Evolutionary conservation across 2,329 filamentous ascomycete species (phyloP).

Genomic region (Cordyceps javanica): DNA sequence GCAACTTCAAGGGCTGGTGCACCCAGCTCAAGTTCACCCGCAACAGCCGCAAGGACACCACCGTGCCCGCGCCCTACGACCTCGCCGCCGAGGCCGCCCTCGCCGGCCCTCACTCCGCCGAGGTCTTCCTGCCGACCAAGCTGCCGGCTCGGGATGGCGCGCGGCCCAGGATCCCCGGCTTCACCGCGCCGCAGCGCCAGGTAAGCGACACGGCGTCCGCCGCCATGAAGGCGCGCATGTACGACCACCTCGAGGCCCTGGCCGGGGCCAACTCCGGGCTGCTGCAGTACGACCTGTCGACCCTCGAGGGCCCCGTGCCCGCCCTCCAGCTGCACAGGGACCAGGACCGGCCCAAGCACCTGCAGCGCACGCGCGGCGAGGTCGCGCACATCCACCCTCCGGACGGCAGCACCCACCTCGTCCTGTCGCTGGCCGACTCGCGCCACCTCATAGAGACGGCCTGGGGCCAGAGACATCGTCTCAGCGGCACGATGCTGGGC

Average conservation of each 20-base stretch:
- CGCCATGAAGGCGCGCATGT: conserved; percentile 15
- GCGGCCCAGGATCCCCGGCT: conserved; percentile 14
- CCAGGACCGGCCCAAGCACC: conserved; percentile 2
- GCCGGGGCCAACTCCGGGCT: conserved; percentile 4
- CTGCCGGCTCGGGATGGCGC: conserved; percentile 10
- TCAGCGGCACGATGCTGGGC: conserved; percentile 18
- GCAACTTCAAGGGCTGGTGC: conserved; percentile 34
- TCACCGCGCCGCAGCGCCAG: conserved; percentile 18
- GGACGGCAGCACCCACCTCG: conserved; percentile 33
- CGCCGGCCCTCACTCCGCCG: conserved; percentile 13
- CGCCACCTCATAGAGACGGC: conserved; percentile 25
- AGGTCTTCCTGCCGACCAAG: conserved; percentile 12
- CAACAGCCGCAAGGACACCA: conserved; percentile 20
- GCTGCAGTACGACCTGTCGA: conserved; percentile 14
- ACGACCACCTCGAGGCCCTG: conserved; percentile 12
- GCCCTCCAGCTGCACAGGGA: conserved; percentile 16
- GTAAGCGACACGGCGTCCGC: conserved; percentile 10
- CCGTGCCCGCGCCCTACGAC: conserved; percentile 19
- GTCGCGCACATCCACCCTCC: conserved; percentile 29
- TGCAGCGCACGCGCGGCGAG: conserved; percentile 21
- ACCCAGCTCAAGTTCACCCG: conserved; percentile 17
- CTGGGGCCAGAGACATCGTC: conserved; percentile 34
- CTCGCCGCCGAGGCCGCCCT: conserved; percentile 18
- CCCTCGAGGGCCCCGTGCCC: conserved; percentile 16
- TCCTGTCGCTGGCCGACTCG: conserved; percentile 31